Percentiles rank a stretch among this genome's conserved stretches.
Conservation (phyloP, 495 filamentous ascomycete genomes). For the Hypoxylon lienhwacheense region DNA sequence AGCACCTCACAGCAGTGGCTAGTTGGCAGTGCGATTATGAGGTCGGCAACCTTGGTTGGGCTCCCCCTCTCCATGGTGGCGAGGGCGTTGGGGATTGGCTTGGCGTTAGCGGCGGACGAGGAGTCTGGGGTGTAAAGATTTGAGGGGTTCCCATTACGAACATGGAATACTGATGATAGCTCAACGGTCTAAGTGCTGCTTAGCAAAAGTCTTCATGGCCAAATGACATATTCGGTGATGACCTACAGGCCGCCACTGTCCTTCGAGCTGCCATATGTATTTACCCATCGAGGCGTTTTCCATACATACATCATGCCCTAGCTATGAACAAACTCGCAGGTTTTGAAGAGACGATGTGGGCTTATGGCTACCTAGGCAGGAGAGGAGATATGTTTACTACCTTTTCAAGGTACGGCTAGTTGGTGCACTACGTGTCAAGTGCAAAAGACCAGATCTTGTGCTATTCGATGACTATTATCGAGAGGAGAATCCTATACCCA, state of each 20-base stretch:
- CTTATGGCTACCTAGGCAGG: constrained; percentile 7
- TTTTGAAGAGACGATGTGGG: too few relatives aligned
- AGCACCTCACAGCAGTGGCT: constrained; percentile 69
- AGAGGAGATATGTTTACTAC: not conserved
- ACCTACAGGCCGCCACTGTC: constrained; percentile 18
- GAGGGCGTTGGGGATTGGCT: constrained; percentile 84
- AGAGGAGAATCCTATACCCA: constrained; percentile 6
- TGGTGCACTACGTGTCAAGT: too few relatives aligned
- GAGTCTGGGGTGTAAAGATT: constrained; percentile 81
- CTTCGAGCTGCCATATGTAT: constrained; percentile 27
- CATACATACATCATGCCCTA: constrained; percentile 11
- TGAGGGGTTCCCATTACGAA: constrained; percentile 8
- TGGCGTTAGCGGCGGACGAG: constrained; percentile 87
- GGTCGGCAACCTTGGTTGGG: constrained; percentile 93
- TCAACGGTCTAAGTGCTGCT: not conserved
- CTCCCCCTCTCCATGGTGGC: constrained; percentile 70
- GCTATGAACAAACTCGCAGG: constrained; percentile 8
- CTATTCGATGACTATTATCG: constrained; percentile 3
- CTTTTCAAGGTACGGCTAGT: too few relatives aligned
- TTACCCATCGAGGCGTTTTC: constrained; percentile 31
- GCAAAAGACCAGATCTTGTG: not conserved
- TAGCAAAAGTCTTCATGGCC: constrained; percentile 1
- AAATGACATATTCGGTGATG: constrained; percentile 10
- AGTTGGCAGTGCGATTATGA: constrained; percentile 97
- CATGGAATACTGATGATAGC: not conserved